Percentiles rank a stretch among this genome's conserved stretches.
These are phyloP conservation scores for Penicillium diatomitis DNA, from an alignment of 495 filamentous ascomycete genomes.

Conservation along the genomic window DNA sequence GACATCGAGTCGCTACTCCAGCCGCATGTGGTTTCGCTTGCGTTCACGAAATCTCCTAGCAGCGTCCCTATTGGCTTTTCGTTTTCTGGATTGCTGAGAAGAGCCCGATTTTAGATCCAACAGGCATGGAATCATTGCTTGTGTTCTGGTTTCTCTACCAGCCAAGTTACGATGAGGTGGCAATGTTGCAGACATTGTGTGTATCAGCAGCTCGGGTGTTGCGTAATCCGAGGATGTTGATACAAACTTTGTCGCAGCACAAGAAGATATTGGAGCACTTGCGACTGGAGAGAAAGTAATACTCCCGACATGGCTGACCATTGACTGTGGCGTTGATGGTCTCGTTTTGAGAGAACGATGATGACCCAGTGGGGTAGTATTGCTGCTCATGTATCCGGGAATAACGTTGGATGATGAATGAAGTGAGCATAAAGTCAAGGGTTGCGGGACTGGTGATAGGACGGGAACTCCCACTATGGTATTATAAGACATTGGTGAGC, in stretches of 20 bases:
- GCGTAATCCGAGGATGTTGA: slow-evolving; percentile 21
- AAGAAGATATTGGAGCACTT: slow-evolving; percentile 15
- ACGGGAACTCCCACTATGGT: slow-evolving; percentile 17
- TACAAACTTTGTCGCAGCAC: slow-evolving; percentile 10
- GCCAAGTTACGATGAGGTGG: too few relatives aligned
- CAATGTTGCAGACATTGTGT: too few relatives aligned
- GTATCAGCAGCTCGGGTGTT: too few relatives aligned
- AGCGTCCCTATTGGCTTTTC: slow-evolving; percentile 86
- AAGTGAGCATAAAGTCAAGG: slow-evolving; percentile 23
- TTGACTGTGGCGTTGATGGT: slow-evolving; percentile 45
- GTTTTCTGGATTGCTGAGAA: slow-evolving; percentile 80
- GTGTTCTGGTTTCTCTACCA: too few relatives aligned
- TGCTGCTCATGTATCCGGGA: slow-evolving; percentile 33
- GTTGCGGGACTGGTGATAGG: slow-evolving; percentile 22
- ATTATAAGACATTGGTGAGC: too few relatives aligned
- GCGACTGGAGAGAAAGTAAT: slow-evolving; percentile 34
- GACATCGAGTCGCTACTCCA: slow-evolving; percentile 47
- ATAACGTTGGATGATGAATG: slow-evolving; percentile 35
- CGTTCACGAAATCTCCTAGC: slow-evolving; percentile 82
- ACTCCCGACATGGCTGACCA: slow-evolving; percentile 39
- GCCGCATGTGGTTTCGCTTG: slow-evolving; percentile 80
- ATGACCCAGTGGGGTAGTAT: slow-evolving; percentile 24
- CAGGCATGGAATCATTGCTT: slow-evolving; percentile 53
- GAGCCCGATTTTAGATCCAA: slow-evolving; percentile 70
- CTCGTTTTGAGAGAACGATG: slow-evolving; percentile 45